phyloP scores from a whole-genome alignment of 2,329 filamentous ascomycete species.

The Ophiostoma angusticollis region DNA sequence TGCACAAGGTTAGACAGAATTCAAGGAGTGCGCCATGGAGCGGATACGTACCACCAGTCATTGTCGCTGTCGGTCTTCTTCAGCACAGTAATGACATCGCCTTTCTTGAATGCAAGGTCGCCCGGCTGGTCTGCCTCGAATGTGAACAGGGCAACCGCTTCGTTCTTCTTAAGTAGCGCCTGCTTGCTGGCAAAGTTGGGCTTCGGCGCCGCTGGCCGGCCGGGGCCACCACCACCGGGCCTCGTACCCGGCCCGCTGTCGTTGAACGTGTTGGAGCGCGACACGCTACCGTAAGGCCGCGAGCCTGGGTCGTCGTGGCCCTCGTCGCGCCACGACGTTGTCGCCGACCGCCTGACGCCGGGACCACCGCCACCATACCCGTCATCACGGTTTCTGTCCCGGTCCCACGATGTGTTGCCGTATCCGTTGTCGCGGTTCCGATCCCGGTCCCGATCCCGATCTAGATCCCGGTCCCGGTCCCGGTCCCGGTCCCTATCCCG shows the following conservation, averaged over 20 bases:
- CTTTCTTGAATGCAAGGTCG: conserved; percentile 93
- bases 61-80: conserved; percentile 90
- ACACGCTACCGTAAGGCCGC: conserved; percentile 23
- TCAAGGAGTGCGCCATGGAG: not conserved
- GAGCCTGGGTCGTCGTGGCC: conserved; percentile 47
- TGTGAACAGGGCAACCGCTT: conserved; percentile 82
- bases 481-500: conserved; percentile 37
- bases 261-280: conserved; percentile 39
- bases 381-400: conserved; percentile 37
- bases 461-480: conserved; percentile 21
- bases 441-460: conserved; percentile 22
- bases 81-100: conserved; percentile 84
- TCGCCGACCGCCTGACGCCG: conserved; percentile 46
- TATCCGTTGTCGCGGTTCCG: not conserved
- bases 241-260: conserved; percentile 25
- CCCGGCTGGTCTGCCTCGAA: conserved; percentile 91
- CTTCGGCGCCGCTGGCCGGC: conserved; percentile 76
- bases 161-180: conserved; percentile 50
- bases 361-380: conserved; percentile 21
- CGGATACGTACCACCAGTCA: conserved; percentile 70
- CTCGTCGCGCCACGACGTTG: conserved; percentile 54
- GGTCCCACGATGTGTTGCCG: not conserved
- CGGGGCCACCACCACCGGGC: conserved; percentile 48
- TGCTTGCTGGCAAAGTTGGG: conserved; percentile 60
- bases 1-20: conserved; percentile 20